Conservation (phyloP, 345 rosid species). For the Excoecaria cochinchinensis region DNA sequence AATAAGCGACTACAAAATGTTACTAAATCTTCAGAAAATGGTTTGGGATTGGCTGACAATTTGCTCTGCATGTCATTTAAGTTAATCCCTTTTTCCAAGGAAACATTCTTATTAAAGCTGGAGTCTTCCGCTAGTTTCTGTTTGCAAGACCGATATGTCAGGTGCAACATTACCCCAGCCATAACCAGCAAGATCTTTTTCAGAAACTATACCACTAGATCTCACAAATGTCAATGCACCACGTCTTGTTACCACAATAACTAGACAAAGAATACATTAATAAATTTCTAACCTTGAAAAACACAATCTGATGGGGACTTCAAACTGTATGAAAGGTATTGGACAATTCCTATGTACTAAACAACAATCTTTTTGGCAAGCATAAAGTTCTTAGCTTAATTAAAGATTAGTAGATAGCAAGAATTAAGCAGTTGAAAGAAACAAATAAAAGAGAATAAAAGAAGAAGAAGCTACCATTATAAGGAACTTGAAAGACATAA, state of each 20-base stretch:
- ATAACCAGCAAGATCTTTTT: constrained; percentile 20
- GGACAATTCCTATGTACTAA: neutral
- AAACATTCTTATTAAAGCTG: constrained; percentile 37
- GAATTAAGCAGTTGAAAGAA: neutral
- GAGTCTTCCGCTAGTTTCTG: constrained; percentile 50
- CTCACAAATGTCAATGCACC: constrained; percentile 40
- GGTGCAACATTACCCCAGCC: constrained; percentile 48
- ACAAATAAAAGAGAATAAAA: neutral
- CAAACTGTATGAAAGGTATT: neutral
- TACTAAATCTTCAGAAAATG: constrained; percentile 40
- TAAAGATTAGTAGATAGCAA: neutral
- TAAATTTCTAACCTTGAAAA: constrained; percentile 6
- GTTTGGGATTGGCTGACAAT: constrained; percentile 28
- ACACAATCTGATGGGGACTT: neutral
- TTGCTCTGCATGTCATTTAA: constrained; percentile 31
- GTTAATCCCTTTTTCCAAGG: no score
- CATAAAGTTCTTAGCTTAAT: neutral
- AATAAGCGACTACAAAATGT: constrained; percentile 43
- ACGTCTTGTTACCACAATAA: constrained; percentile 42
- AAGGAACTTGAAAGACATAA: constrained; percentile 52
- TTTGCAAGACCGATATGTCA: constrained; percentile 39
- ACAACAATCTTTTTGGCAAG: neutral
- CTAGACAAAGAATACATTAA: constrained; percentile 31
- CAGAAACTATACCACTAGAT: constrained; percentile 32
- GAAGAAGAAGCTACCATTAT: constrained; percentile 40